phyloP scores from a whole-genome alignment of 2,329 filamentous ascomycete species.

The Colletotrichum phormii region DNA sequence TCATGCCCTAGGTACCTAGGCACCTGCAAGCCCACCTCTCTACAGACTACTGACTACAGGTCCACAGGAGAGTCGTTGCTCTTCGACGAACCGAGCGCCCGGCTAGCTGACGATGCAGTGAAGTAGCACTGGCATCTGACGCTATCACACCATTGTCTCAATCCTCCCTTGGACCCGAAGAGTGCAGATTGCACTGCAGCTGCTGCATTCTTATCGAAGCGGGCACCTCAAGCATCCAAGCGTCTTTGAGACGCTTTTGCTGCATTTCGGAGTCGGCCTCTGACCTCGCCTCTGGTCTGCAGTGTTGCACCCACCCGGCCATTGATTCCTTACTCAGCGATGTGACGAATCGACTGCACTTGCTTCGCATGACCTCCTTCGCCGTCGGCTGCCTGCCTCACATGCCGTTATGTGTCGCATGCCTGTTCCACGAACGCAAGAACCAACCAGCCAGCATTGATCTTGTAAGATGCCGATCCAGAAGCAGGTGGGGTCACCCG shows the following conservation, averaged over 20 bases:
- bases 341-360: neutral
- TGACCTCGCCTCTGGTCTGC: neutral
- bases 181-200: conserved; percentile 13
- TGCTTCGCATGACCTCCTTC: neutral
- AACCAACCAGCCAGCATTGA: neutral
- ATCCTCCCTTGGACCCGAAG: conserved; percentile 22
- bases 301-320: neutral
- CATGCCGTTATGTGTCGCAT: conserved; percentile 14
- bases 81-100: conserved; percentile 17
- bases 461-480: neutral
- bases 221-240: conserved; percentile 14
- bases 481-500: conserved; percentile 23
- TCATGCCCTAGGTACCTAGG: neutral
- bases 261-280: conserved; percentile 15
- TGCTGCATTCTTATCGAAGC: conserved; percentile 4
- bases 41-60: neutral
- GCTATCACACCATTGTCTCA: conserved; percentile 32
- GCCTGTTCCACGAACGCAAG: conserved; percentile 11
- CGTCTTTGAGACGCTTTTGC: conserved; percentile 21
- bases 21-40: conserved; percentile 6
- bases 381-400: conserved; percentile 16
- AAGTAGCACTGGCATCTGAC: conserved; percentile 31
- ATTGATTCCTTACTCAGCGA: neutral
- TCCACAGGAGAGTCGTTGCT: conserved; percentile 1
- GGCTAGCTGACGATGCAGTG: conserved; percentile 1